These are phyloP conservation scores for Henckelia pumila DNA, from an alignment of 257 asterid genomes.

Conservation along the genomic window DNA sequence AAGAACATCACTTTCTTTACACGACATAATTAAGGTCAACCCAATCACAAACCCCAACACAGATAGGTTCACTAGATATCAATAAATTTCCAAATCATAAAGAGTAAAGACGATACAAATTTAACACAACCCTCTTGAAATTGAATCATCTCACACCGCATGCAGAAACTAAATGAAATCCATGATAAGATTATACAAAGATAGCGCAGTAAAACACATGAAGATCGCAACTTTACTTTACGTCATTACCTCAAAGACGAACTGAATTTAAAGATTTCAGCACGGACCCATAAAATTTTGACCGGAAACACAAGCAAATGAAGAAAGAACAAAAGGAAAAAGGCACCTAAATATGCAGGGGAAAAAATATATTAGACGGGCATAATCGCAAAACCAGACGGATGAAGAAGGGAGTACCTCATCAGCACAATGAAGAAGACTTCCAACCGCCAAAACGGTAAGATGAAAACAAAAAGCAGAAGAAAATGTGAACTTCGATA, in stretches of 20 bases:
- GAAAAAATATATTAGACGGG: background rate
- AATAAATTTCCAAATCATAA: constrained; percentile 12
- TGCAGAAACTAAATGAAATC: constrained; percentile 29
- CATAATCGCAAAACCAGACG: background rate
- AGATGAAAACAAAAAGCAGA: constrained; percentile 29
- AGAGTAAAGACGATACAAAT: background rate
- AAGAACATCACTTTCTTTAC: constrained; percentile 4
- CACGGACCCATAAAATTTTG: constrained; percentile 27
- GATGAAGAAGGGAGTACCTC: constrained; percentile 40
- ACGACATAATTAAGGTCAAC: constrained; percentile 33
- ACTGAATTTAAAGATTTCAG: constrained; percentile 22
- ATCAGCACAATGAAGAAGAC: constrained; percentile 33
- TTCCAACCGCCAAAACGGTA: constrained; percentile 37
- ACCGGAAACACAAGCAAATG: background rate
- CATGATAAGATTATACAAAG: constrained; percentile 30
- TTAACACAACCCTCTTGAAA: constrained; percentile 16
- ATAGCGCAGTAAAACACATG: constrained; percentile 22
- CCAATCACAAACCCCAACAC: constrained; percentile 15
- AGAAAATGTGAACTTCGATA: background rate
- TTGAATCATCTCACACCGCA: constrained; percentile 18
- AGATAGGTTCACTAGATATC: constrained; percentile 13
- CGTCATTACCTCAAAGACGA: constrained; percentile 11
- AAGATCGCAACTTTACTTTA: constrained; percentile 31
- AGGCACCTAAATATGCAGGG: too few relatives aligned
- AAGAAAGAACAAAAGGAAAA: background rate